Conservation (phyloP, 768 basidiomycete species). For the Mycena venus region DNA sequence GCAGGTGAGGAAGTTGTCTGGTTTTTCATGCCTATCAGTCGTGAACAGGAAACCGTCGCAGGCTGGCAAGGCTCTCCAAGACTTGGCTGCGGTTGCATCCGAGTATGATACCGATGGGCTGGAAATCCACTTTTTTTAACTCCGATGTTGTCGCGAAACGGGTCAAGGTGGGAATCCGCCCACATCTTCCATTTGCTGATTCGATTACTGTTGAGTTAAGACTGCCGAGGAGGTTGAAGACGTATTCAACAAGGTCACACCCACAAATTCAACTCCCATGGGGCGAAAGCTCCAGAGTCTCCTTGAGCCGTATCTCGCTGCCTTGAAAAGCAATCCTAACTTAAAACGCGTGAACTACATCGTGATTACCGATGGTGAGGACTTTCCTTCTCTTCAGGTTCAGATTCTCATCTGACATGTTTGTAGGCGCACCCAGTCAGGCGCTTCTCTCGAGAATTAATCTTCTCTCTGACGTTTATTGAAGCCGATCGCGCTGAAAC, state of each 20-base stretch:
- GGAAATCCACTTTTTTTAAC: slow-evolving; percentile 71
- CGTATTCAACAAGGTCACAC: slow-evolving; percentile 29
- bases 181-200: slow-evolving; percentile 36
- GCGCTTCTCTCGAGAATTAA: neutral
- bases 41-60: slow-evolving; percentile 24
- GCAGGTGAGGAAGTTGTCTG: slow-evolving; percentile 49
- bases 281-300: slow-evolving; percentile 33
- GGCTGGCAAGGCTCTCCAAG: slow-evolving; percentile 57
- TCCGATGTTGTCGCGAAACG: slow-evolving; percentile 39
- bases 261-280: slow-evolving; percentile 31
- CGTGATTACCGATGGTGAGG: slow-evolving; percentile 61
- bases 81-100: slow-evolving; percentile 57
- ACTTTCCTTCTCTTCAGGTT: neutral
- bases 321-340: slow-evolving; percentile 17
- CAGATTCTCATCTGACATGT: neutral
- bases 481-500: slow-evolving; percentile 46
- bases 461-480: neutral
- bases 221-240: slow-evolving; percentile 29
- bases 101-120: slow-evolving; percentile 66
- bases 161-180: slow-evolving; percentile 45
- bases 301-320: slow-evolving; percentile 26
- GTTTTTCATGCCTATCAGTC: neutral
- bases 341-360: slow-evolving; percentile 67
- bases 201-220: neutral
- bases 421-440: slow-evolving; percentile 61